Evolutionary conservation across 768 basidiomycete species (phyloP).

Genomic region (Trametes sanguinea): DNA sequence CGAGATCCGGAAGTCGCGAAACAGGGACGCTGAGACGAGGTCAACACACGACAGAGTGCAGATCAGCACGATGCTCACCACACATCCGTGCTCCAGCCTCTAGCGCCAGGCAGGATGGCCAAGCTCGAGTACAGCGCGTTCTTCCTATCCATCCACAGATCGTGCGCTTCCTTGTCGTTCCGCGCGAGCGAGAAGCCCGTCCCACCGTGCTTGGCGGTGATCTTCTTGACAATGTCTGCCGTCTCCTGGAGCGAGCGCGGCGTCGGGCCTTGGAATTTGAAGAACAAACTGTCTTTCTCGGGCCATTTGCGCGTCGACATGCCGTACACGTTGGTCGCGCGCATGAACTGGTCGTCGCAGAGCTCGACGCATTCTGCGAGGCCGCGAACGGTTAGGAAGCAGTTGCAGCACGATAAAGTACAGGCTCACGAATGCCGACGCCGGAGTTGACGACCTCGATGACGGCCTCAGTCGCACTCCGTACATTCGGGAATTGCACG

Average conservation of each 20-base stretch:
- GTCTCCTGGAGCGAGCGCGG: constrained; percentile 60
- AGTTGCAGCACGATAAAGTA: not conserved
- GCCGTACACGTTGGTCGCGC: constrained; percentile 57
- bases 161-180: constrained; percentile 61
- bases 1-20: constrained; percentile 62
- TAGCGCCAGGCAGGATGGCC: constrained; percentile 56
- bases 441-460: constrained; percentile 69
- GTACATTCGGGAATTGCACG: constrained; percentile 78
- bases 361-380: constrained; percentile 80
- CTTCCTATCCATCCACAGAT: constrained; percentile 76
- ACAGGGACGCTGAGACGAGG: constrained; percentile 52
- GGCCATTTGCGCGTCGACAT: constrained; percentile 58
- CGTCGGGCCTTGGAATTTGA: constrained; percentile 76
- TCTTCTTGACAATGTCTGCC: constrained; percentile 54
- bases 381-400: not conserved
- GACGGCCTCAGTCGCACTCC: constrained; percentile 72
- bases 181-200: constrained; percentile 66
- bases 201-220: constrained; percentile 67
- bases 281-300: constrained; percentile 72
- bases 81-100: constrained; percentile 75
- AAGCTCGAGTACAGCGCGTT: constrained; percentile 60
- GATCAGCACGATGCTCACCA: constrained; percentile 45
- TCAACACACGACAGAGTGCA: not conserved
- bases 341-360: constrained; percentile 71
- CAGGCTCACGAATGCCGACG: constrained; percentile 67